Evolutionary conservation across 1,139 yeast species (phyloP).

Genomic region (Debaryomycetaceae sp.): DNA sequence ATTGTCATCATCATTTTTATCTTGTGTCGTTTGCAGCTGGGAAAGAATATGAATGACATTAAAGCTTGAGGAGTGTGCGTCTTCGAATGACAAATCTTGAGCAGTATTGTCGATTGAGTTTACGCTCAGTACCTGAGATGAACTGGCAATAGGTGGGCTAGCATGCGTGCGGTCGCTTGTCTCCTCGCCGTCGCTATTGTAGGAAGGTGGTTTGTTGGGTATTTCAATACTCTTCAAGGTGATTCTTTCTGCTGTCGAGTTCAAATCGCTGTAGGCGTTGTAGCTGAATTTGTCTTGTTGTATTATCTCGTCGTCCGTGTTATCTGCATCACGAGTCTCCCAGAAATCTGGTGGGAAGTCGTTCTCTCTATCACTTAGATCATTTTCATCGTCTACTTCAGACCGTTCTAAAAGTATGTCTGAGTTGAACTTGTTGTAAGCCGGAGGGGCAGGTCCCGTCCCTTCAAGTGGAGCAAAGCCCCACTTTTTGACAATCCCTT

Average conservation of each 20-base stretch:
- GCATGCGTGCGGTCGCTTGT: not conserved
- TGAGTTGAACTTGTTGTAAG: slow-evolving; percentile 51
- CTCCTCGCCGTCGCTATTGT: slow-evolving; percentile 15
- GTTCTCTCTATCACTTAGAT: slow-evolving; percentile 41
- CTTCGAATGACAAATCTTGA: not conserved
- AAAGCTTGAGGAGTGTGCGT: not conserved
- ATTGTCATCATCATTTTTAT: too few species aligned
- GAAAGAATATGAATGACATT: not conserved
- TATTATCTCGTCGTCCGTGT: slow-evolving; percentile 9
- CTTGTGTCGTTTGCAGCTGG: too few species aligned
- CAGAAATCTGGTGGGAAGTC: slow-evolving; percentile 59
- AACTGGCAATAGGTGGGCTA: not conserved
- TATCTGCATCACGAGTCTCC: slow-evolving; percentile 26
- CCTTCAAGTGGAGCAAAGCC: slow-evolving; percentile 64
- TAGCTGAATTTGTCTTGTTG: slow-evolving; percentile 36
- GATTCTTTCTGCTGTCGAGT: slow-evolving; percentile 37
- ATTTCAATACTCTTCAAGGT: slow-evolving; percentile 35
- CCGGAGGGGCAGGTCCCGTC: slow-evolving; percentile 60
- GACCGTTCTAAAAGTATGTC: slow-evolving; percentile 54
- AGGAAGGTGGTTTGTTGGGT: slow-evolving; percentile 38
- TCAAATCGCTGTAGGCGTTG: slow-evolving; percentile 36
- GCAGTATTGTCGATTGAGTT: not conserved
- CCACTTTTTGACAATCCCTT: slow-evolving; percentile 61
- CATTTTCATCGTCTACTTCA: slow-evolving; percentile 49
- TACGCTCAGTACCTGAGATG: not conserved